These are phyloP conservation scores for Boletus putidus DNA, from an alignment of 1,284 basidiomycete genomes.

Conservation along the genomic window DNA sequence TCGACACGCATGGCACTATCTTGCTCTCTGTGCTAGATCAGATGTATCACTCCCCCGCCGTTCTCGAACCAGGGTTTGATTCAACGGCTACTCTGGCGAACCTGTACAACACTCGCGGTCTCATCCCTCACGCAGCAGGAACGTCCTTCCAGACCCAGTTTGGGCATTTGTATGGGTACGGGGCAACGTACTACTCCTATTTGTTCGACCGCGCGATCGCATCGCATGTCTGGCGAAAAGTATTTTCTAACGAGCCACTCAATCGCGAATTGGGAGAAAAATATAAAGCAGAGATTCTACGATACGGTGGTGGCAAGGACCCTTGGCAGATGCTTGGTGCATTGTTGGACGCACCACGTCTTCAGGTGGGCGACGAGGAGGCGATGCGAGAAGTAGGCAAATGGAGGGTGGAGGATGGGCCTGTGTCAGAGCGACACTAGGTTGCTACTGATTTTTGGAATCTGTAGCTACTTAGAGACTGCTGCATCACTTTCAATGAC, in stretches of 20 bases:
- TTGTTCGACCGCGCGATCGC: constrained; percentile 96
- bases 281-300: constrained; percentile 76
- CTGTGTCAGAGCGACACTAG: constrained; percentile 52
- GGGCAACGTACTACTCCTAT: constrained; percentile 97
- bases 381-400: constrained; percentile 89
- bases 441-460: background rate
- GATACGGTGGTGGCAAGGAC: constrained; percentile 86
- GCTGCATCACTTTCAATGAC: background rate
- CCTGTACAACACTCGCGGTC: constrained; percentile 68
- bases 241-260: constrained; percentile 71
- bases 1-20: constrained; percentile 91
- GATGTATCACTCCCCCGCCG: constrained; percentile 76
- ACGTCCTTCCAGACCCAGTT: constrained; percentile 96
- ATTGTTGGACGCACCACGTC: constrained; percentile 62
- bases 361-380: constrained; percentile 68
- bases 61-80: constrained; percentile 60
- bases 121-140: constrained; percentile 78
- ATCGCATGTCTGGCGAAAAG: constrained; percentile 78
- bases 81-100: constrained; percentile 67
- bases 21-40: constrained; percentile 90
- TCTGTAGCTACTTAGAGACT: background rate
- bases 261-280: constrained; percentile 69
- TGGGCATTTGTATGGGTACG: constrained; percentile 94
- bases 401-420: constrained; percentile 80
- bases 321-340: constrained; percentile 92